Base-by-base conservation (phyloP, 768 basidiomycete genomes). In the Lactifluus piperatus region DNA sequence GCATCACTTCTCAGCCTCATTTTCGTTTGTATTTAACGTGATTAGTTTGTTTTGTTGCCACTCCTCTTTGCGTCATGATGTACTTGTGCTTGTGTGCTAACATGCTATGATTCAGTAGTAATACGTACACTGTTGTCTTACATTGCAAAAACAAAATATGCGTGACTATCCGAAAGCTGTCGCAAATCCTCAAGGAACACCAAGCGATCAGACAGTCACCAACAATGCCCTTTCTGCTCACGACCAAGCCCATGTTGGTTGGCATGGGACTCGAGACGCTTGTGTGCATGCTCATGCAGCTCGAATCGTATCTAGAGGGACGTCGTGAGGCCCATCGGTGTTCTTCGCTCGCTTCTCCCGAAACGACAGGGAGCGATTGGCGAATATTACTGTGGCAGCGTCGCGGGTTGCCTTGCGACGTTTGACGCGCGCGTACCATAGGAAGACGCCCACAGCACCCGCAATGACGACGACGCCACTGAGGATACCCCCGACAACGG, bases 351-450 rank as follows among this genome's bases (percentile, higher is more conserved):
- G 9, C 46, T 59, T 60, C 59, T 60, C 59, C 36, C 45, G 43
- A 27, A 60, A 4, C 4, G 58, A 43, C 20, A 60, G 4, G 4
- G 27, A 18, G 5, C 20, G 48, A 36, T 32, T 50, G 7, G 32
- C 49, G 18, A 60, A 32, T 45, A 60, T 60, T 3, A 46, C 22
- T 2, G 26, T 27, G 5, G 59, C 27, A 1, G 59, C 59, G 9
- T 6, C 20, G 36, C 54, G 49, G 1, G 59, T 60, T 11, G 43
- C 29, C 22, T 1, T 45, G 48, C 59, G 59, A 11, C 59, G 59
- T 22, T 48, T 55, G 32, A 60, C 10, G 27, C 59, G 59, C 5
- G 54, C 49, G 11, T 16, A 34, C 59, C 59, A 60, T 34, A 60
- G 41, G 10, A 44, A 13, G 9, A 60, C 22, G 0, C 0, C 36